Conservation (phyloP, 495 filamentous ascomycete genomes). For the Hapsidospora chrysogenum region DNA sequence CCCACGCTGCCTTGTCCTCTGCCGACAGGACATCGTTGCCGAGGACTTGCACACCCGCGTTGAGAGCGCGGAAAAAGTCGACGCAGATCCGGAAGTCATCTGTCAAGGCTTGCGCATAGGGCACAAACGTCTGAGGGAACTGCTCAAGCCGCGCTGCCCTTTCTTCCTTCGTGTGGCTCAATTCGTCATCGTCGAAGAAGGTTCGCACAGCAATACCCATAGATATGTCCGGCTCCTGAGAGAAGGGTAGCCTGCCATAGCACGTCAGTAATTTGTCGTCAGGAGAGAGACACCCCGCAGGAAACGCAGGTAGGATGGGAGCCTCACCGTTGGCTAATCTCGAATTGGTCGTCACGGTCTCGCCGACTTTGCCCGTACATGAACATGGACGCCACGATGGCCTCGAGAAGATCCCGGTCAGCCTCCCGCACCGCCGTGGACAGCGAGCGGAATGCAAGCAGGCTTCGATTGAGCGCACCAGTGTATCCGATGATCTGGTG, state of each 20-base stretch:
- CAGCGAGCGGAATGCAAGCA: conserved; percentile 75
- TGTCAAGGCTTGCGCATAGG: conserved; percentile 55
- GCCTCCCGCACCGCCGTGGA: conserved; percentile 60
- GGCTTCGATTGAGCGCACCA: conserved; percentile 77
- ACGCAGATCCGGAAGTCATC: conserved; percentile 69
- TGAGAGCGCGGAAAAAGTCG: conserved; percentile 68
- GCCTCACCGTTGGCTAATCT: conserved; percentile 58
- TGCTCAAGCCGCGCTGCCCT: conserved; percentile 38
- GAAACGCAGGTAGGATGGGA: too few relatives aligned
- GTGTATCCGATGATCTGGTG: conserved; percentile 85
- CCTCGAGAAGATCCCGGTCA: conserved; percentile 70
- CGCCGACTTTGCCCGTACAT: conserved; percentile 61
- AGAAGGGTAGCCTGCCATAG: conserved; percentile 61
- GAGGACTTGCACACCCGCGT: conserved; percentile 47
- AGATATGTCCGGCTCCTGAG: conserved; percentile 64
- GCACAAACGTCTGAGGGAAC: conserved; percentile 51
- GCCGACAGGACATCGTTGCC: conserved; percentile 37
- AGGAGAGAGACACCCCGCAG: not conserved
- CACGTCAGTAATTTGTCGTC: conserved; percentile 13
- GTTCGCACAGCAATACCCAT: conserved; percentile 84
- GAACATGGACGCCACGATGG: conserved; percentile 58
- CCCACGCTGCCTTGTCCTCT: conserved; percentile 42
- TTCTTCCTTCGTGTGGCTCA: conserved; percentile 40
- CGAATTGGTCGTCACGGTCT: conserved; percentile 49
- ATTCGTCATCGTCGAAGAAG: conserved; percentile 69